These are phyloP conservation scores for Aspergillus viridinutans DNA, from an alignment of 2,329 filamentous ascomycete genomes.

Conservation along the genomic window DNA sequence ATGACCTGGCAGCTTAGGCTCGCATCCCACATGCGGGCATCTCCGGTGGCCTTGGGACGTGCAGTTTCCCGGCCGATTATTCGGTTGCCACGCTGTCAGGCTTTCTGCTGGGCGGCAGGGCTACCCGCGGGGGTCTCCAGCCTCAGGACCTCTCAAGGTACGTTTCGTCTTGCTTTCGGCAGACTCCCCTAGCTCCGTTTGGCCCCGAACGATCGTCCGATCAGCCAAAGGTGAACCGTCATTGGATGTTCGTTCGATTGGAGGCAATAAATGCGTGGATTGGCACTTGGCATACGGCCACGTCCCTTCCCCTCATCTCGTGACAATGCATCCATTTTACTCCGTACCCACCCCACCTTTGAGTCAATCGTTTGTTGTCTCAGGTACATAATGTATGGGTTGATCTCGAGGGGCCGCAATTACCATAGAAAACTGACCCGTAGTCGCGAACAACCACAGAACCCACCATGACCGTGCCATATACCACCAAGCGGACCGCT, in stretches of 20 bases:
- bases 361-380: not conserved
- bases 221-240: not conserved
- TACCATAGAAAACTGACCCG: conserved; percentile 4
- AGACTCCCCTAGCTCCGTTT: conserved; percentile 5
- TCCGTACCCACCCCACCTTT: not conserved
- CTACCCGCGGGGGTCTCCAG: conserved; percentile 10
- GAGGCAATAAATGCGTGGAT: not conserved
- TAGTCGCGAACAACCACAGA: conserved; percentile 16
- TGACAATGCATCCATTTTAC: conserved; percentile 3
- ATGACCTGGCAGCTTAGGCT: conserved; percentile 32
- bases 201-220: not conserved
- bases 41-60: conserved; percentile 22
- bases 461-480: conserved; percentile 23
- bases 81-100: conserved; percentile 20
- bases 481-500: conserved; percentile 39
- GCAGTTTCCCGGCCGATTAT: conserved; percentile 28
- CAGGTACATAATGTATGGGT: not conserved
- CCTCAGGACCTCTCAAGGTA: conserved; percentile 19
- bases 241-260: not conserved
- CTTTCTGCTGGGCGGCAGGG: conserved; percentile 8
- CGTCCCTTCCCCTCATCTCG: conserved; percentile 7
- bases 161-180: conserved; percentile 4
- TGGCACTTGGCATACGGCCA: conserved; percentile 7
- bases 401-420: not conserved
- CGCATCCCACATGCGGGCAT: conserved; percentile 26